Base-by-base conservation (phyloP, 1,284 basidiomycete species). In the Melanopsichium pennsylvanicum region DNA sequence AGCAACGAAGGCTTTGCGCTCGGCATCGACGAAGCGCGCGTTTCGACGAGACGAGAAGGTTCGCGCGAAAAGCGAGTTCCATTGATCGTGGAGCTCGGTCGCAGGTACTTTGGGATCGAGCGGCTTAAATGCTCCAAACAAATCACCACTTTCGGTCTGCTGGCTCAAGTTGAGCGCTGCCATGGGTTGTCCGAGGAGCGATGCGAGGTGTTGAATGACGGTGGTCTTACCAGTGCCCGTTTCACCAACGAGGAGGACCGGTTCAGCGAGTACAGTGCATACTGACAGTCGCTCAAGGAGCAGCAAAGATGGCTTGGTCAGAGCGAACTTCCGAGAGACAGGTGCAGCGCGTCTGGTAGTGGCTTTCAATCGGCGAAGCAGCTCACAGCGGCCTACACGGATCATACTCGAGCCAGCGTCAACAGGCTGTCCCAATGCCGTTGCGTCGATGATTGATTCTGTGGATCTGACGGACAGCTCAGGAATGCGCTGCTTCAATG, bases 181-280 rank as follows among this genome's bases (percentile, higher is more conserved):
- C 35, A 98, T 85, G 0, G 89, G 88, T 31, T 88, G 87, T 15
- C 86, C 86, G 25, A 96, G 85, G n/a, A 91, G 82, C 4, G 88
- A 85, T 16, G 96, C 91, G 19, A 98, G 86, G 72, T 96, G 88
- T 19, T 93, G 92, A 16, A 98, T 87, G 3, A 89, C 86, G 37
- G 93, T 96, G 2, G 96, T 99, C 83, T 99, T 99, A 31, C 96
- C 96, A 1, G 96, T 99, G 35, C 96, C 96, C 0, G 96, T 99
- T 84, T 99, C 96, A 49, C 96, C 96, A 0, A 95, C 94, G 18
- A 98, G 86, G 2, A 99, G 86, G 1, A 95, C 84, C 0, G 96
- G 93, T 79, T 99, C 96, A 13, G 83, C 83, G 31, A 90, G 84
- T 0, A 88, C 85, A 27, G 94, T 84, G 0, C 90, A 87, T 11